Conservation (phyloP, 148 eudicot genomes). For the Arctostaphylos glauca region DNA sequence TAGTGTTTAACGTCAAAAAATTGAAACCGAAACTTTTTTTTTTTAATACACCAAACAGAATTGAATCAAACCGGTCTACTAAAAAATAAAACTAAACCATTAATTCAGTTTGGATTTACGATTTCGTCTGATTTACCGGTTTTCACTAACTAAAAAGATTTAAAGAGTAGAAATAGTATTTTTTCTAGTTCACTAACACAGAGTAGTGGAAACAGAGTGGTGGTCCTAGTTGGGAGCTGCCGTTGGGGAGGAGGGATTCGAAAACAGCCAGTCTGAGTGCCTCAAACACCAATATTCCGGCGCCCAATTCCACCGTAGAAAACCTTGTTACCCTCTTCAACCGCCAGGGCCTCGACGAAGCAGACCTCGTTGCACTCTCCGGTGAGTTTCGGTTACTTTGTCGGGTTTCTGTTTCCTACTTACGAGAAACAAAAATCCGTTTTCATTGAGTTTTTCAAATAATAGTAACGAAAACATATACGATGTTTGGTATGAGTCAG, state of each 20-base stretch:
- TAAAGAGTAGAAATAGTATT: too few species aligned
- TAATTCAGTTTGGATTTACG: too few species aligned
- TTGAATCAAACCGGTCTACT: too few species aligned
- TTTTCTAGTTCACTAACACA: too few species aligned
- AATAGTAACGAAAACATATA: background rate
- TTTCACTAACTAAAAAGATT: too few species aligned
- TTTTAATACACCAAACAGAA: too few species aligned
- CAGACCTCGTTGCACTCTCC: conserved; percentile 87
- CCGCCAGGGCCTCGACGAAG: conserved; percentile 68
- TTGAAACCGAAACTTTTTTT: too few species aligned
- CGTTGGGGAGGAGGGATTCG: conserved; percentile 87
- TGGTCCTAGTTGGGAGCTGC: conserved; percentile 83
- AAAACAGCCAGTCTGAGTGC: conserved; percentile 52
- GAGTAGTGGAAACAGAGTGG: conserved; percentile 80
- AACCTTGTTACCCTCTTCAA: conserved; percentile 48
- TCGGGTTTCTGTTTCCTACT: background rate
- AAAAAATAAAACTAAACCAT: too few species aligned
- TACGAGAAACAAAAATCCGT: background rate
- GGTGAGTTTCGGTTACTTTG: conserved; percentile 33
- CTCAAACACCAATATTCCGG: conserved; percentile 63
- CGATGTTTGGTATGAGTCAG: background rate
- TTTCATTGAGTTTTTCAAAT: background rate
- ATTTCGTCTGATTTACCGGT: too few species aligned
- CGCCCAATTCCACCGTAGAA: conserved; percentile 65
- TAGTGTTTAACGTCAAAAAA: too few species aligned